Conservation (phyloP, 2,329 filamentous ascomycete genomes). For the Periconia digitata region DNA sequence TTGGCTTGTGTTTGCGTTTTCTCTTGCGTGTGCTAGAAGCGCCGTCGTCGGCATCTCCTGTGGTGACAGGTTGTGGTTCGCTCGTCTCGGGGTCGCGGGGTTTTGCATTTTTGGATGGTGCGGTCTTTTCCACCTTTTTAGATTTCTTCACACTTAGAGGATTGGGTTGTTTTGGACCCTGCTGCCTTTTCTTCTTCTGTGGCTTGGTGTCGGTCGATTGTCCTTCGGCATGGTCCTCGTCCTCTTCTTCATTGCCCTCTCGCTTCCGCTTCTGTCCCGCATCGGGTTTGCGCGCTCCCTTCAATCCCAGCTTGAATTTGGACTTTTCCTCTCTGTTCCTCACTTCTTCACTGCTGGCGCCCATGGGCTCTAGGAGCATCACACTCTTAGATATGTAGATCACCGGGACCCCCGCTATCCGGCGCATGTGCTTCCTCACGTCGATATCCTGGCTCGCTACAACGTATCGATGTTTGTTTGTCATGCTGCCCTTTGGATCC, state of each 20-base stretch:
- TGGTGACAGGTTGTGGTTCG: constrained; percentile 6
- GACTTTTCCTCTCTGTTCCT: constrained; percentile 69
- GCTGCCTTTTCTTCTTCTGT: constrained; percentile 55
- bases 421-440: constrained; percentile 64
- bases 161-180: constrained; percentile 69
- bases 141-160: constrained; percentile 70
- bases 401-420: constrained; percentile 71
- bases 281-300: constrained; percentile 43
- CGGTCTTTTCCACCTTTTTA: constrained; percentile 50
- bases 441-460: constrained; percentile 72
- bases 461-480: constrained; percentile 78
- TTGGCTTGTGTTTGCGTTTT: constrained; percentile 44
- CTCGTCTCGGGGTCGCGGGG: constrained; percentile 13
- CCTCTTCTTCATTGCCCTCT: constrained; percentile 53
- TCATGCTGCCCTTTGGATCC: constrained; percentile 70
- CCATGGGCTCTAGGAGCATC: constrained; percentile 79
- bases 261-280: constrained; percentile 39
- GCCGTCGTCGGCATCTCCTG: constrained; percentile 18
- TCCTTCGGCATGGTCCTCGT: constrained; percentile 22
- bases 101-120: constrained; percentile 12
- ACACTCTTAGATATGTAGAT: constrained; percentile 79
- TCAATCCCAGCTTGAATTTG: constrained; percentile 74
- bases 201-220: constrained; percentile 22
- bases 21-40: constrained; percentile 34
- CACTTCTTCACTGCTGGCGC: constrained; percentile 62